These are phyloP conservation scores for Samsoniella hepiali DNA, from an alignment of 2,329 filamentous ascomycete genomes.

Conservation along the genomic window DNA sequence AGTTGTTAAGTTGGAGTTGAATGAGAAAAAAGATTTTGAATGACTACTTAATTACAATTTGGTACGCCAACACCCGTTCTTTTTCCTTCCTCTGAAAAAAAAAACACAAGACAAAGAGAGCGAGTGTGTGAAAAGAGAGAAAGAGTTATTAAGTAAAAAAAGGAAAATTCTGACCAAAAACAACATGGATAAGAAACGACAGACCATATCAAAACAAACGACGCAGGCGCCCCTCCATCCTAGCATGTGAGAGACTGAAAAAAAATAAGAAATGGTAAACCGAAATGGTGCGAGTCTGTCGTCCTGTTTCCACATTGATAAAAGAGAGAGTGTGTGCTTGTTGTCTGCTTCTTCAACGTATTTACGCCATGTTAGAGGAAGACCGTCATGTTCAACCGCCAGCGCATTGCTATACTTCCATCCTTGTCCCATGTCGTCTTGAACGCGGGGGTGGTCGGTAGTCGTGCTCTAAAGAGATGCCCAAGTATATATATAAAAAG, in stretches of 20 bases:
- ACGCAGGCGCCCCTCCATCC: slow-evolving; percentile 1
- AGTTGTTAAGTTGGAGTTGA: not conserved
- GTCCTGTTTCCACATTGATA: not conserved
- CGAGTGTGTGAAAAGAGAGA: slow-evolving; percentile 11
- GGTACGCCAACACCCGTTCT: slow-evolving; percentile 12
- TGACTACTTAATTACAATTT: slow-evolving; percentile 15
- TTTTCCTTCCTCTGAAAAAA: slow-evolving; percentile 1
- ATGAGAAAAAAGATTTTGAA: slow-evolving; percentile 17
- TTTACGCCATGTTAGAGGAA: not conserved
- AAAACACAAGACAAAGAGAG: slow-evolving; percentile 2
- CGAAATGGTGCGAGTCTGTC: not conserved
- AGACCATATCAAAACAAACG: not conserved
- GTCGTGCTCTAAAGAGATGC: not conserved
- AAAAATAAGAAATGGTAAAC: not conserved
- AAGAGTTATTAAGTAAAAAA: slow-evolving; percentile 4
- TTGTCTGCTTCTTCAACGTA: not conserved
- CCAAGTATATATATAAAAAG: not conserved
- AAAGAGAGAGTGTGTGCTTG: not conserved
- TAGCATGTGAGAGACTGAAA: not conserved
- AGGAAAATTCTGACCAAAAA: not conserved
- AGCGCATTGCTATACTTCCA: not conserved
- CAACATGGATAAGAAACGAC: not conserved
- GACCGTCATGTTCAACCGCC: not conserved
- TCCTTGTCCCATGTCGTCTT: not conserved
- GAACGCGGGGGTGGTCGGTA: not conserved